Conservation (phyloP, 2,329 filamentous ascomycete species). For the Elsinoe perseae region DNA sequence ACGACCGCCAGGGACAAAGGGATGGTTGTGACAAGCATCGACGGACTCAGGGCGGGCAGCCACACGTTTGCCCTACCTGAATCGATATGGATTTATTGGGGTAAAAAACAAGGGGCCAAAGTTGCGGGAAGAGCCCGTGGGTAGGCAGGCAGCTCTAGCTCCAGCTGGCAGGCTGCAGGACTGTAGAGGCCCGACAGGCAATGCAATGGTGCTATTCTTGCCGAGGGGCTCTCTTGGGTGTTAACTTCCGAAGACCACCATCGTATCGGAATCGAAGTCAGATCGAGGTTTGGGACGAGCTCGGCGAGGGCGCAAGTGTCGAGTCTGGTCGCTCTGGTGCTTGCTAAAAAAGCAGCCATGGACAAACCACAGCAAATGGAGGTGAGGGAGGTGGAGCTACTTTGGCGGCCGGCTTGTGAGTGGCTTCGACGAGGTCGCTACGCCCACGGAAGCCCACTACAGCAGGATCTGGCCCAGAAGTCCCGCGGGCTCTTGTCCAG, state of each 20-base stretch:
- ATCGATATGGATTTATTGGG: not conserved
- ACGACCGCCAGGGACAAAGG: not conserved
- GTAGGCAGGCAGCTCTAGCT: not conserved
- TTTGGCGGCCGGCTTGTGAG: not conserved
- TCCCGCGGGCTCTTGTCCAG: not conserved
- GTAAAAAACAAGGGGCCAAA: not conserved
- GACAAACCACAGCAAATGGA: not conserved
- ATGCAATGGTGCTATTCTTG: not conserved
- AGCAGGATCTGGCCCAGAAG: not conserved
- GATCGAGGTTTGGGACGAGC: not conserved
- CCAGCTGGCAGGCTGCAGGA: not conserved
- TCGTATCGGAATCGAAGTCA: not conserved
- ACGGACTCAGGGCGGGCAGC: constrained; percentile 6
- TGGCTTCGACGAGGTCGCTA: not conserved
- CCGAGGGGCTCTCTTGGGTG: not conserved
- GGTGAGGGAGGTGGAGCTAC: not conserved
- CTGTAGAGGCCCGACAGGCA: not conserved
- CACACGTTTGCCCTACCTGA: not conserved
- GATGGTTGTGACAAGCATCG: constrained; percentile 3
- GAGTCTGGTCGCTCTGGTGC: not conserved
- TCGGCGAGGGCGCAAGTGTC: not conserved
- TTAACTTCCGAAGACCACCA: not conserved
- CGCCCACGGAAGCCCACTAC: not conserved
- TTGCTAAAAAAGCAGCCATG: not conserved
- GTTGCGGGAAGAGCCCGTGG: not conserved